Percentiles rank a stretch among this genome's conserved stretches.
These are phyloP conservation scores for Evernia prunastri DNA, from an alignment of 495 filamentous ascomycete genomes.

Conservation along the genomic window DNA sequence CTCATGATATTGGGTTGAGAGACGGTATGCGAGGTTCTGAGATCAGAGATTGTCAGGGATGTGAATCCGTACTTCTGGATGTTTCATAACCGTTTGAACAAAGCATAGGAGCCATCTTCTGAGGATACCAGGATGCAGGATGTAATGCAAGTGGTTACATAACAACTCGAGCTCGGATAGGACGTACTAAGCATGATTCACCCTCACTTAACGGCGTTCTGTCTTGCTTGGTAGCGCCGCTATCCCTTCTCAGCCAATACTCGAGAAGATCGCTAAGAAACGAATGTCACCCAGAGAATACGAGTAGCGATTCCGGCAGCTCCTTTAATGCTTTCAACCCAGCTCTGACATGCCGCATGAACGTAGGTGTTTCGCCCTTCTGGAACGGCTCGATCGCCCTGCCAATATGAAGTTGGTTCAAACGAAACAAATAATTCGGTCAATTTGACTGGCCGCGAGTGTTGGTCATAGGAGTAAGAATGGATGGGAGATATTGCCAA, in stretches of 20 bases:
- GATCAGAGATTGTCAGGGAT: conserved; percentile 9
- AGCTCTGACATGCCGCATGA: conserved; percentile 62
- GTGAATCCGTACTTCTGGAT: conserved; percentile 15
- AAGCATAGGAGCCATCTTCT: too few relatives aligned
- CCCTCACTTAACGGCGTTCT: conserved; percentile 55
- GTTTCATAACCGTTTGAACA: background rate
- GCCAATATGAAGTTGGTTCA: background rate
- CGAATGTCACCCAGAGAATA: conserved; percentile 62
- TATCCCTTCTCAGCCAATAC: conserved; percentile 29
- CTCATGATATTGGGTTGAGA: conserved; percentile 22
- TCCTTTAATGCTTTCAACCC: conserved; percentile 45
- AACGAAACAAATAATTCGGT: background rate
- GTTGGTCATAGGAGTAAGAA: background rate
- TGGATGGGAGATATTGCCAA: background rate
- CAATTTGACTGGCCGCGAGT: background rate
- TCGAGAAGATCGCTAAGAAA: background rate
- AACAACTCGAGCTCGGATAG: background rate
- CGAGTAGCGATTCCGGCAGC: conserved; percentile 42
- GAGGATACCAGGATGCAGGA: background rate
- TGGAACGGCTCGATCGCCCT: conserved; percentile 62
- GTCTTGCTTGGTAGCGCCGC: conserved; percentile 54
- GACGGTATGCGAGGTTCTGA: conserved; percentile 42
- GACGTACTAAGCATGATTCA: conserved; percentile 51
- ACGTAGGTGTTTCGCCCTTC: conserved; percentile 63
- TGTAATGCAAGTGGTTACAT: background rate